Base-by-base conservation (phyloP, 2,329 filamentous ascomycete genomes). In the Aspergillus neoniger region DNA sequence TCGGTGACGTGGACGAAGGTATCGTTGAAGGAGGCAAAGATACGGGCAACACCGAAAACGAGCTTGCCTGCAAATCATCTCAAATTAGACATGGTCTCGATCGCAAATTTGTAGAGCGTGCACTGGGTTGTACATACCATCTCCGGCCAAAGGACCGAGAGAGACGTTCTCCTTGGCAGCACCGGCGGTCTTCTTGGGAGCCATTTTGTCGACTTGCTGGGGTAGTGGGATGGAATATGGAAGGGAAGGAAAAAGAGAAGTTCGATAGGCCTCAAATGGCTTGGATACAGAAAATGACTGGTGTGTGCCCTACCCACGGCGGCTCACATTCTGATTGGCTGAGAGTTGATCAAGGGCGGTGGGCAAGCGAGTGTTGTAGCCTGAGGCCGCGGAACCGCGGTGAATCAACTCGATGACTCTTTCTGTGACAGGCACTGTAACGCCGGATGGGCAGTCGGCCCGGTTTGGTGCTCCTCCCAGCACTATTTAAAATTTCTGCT, bases 1-100 rank as follows among this genome's bases (percentile, higher is more conserved):
- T 98, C 95, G 86, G 95, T 99, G 80, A 99, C 92, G 86, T 99
- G 95, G 80, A 99, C 95, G 85, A 92, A 92, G 80, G 90, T 92
- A 77, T 92, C 90, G 84, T 92, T 92, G 87, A 92, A 92, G 70
- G 91, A 96, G 77, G 93, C 93, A 83, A 97, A 95, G 86, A 97
- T 97, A 81, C 93, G 91, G 80, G 93, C 93, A 84, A 96, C 93
- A 81, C 93, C 93, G 81, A 97, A 97, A 82, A 96, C 92, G 82
- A 96, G 91, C 85, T 96, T 92, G 84, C 92, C 92, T 94, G 70
- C 68, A 64, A 53, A 63, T 58, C 43, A 36, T 50, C 28, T 7
- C 17, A 43, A 7, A 51, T 67, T 66, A 64, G 61, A 55, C n/a
- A 19, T 32, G 21, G 3, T 15, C 14, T 28, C n/a, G 17, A 36